Evolutionary conservation across 2,329 filamentous ascomycete species (phyloP), one percentile per base, ranked within the genome.

Genomic region (Penicillium capsulatum): DNA sequence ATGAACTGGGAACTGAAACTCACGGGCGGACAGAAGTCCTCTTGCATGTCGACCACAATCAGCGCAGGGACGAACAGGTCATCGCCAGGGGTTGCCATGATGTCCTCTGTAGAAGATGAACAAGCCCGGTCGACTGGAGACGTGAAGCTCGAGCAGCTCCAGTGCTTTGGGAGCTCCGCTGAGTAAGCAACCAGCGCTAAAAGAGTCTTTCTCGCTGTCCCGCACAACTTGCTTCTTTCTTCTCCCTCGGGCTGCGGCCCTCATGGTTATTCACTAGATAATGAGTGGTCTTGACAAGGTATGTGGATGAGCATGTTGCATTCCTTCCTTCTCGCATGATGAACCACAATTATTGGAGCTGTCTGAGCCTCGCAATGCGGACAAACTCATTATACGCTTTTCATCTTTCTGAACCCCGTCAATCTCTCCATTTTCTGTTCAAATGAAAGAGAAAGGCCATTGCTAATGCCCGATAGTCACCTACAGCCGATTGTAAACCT

Each of bases 11-110:
- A 28, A 27, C 13, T 24, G 13, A n/a, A 11, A 52, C 82, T 69
- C 69, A 92, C 88, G 9, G 90, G 89, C 43, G 86, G 86, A 64
- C 88, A 94, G 65, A 96, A 97, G 70, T 97, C 91, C 65, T 96
- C 84, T 67, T 97, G 92, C 59, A 94, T 75, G 65, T 96, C 90
- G 37, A 95, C 83, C 8, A 95, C 76, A 33, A 95, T 65, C 26
- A 84, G 65, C n/a, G 80, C 80, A 31, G 79, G 74, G 35, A 51
- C 48, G 22, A 51, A 49, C 7, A 38, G 34, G 14, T 31, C 39
- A 6, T 31, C n/a, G 3, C 31, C 36, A 22, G 5, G 5, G 5
- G 19, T 22, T 5, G 19, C 19, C 19, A 22, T 22, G 19, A 22
- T 22, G 19, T 22, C n/a, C n/a, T n/a, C n/a, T n/a, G n/a, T n/a